Evolutionary conservation across 2,329 filamentous ascomycete species (phyloP).

Genomic region (Trichoderma simmonsii): DNA sequence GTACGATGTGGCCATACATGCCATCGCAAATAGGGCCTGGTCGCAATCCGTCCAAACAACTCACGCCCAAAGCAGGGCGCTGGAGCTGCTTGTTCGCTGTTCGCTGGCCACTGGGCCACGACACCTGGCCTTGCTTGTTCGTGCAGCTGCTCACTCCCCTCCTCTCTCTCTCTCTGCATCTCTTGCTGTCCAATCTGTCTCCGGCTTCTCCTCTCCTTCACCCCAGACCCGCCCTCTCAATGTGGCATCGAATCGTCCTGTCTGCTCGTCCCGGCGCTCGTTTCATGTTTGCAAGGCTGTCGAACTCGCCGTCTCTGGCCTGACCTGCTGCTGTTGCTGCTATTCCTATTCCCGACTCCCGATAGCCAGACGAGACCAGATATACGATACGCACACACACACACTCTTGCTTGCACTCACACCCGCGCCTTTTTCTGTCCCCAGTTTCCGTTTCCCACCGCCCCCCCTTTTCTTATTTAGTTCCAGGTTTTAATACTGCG

Average conservation of each 20-base stretch:
- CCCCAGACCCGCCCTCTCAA: slow-evolving; percentile 23
- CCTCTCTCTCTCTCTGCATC: not conserved
- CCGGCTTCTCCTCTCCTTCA: slow-evolving; percentile 14
- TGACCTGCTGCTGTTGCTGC: not conserved
- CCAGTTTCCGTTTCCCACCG: slow-evolving; percentile 19
- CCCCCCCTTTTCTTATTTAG: slow-evolving; percentile 23
- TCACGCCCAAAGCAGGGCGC: slow-evolving; percentile 12
- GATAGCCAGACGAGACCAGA: slow-evolving; percentile 22
- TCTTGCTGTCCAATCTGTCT: not conserved
- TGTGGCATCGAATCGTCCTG: slow-evolving; percentile 31
- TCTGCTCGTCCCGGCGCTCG: slow-evolving; percentile 23
- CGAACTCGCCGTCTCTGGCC: slow-evolving; percentile 10
- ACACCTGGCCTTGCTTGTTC: slow-evolving; percentile 4
- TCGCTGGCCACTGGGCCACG: slow-evolving; percentile 13
- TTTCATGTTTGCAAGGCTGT: slow-evolving; percentile 32
- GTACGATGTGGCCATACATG: not conserved
- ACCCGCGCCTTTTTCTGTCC: slow-evolving; percentile 8
- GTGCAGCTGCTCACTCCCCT: slow-evolving; percentile 16
- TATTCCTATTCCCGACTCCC: slow-evolving; percentile 22
- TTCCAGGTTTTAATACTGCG: slow-evolving; percentile 8
- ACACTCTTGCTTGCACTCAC: not conserved
- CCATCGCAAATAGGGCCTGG: not conserved
- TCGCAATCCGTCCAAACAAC: not conserved
- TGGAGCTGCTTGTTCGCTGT: slow-evolving; percentile 3
- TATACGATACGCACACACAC: not conserved